Evolutionary conservation across 768 basidiomycete genomes (phyloP).

Genomic region (Rhizopogon vinicolor): DNA sequence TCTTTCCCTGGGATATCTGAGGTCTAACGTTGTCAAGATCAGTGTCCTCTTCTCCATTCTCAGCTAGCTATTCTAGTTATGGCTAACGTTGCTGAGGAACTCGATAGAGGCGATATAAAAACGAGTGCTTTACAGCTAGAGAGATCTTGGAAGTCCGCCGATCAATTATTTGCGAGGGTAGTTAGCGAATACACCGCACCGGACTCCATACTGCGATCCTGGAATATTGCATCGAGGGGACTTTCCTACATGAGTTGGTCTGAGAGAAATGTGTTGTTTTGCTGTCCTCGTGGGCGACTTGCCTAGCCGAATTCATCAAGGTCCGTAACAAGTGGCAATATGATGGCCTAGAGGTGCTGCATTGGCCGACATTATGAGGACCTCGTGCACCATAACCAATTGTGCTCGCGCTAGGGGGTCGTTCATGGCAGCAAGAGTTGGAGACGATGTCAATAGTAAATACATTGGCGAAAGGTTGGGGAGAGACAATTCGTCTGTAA

Average conservation of each 20-base stretch:
- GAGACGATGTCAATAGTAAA: constrained; percentile 41
- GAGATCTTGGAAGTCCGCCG: not conserved
- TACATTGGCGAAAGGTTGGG: constrained; percentile 38
- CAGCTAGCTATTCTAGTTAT: no score
- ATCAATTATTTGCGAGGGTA: constrained; percentile 51
- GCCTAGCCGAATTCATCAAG: constrained; percentile 58
- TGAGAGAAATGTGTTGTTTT: constrained; percentile 49
- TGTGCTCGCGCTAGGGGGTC: constrained; percentile 63
- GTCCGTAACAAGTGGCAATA: constrained; percentile 85
- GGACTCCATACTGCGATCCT: constrained; percentile 83
- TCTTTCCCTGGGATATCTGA: not conserved
- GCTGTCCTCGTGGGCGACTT: constrained; percentile 50
- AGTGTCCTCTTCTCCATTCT: no score
- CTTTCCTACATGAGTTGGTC: constrained; percentile 69
- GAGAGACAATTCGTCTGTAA: no score
- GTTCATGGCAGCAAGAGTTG: constrained; percentile 69
- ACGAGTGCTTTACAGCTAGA: not conserved
- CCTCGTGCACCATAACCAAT: constrained; percentile 51
- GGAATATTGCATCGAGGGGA: constrained; percentile 62
- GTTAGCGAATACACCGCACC: constrained; percentile 86
- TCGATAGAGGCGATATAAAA: no score
- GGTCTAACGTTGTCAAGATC: not conserved
- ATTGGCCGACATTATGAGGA: constrained; percentile 62
- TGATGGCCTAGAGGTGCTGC: constrained; percentile 80
- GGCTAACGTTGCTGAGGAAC: no score